Conservation (phyloP, 352 stramenopile genomes). For the Pythium angustatum region DNA sequence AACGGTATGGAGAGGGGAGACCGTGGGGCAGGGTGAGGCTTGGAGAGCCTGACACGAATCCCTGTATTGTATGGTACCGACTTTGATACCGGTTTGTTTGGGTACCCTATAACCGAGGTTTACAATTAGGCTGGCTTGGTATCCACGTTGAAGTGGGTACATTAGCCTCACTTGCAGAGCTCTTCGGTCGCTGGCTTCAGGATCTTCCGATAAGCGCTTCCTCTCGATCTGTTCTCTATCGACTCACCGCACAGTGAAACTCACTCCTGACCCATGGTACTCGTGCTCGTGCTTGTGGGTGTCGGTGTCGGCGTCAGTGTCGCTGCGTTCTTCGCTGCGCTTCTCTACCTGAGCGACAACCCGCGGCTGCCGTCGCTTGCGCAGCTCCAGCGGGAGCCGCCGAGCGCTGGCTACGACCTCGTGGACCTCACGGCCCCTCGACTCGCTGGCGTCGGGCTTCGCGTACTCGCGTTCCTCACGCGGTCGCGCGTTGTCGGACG, state of each 20-base stretch:
- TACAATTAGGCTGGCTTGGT: slow-evolving; percentile 4
- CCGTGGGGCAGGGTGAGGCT: background rate
- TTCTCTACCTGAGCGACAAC: slow-evolving; percentile 18
- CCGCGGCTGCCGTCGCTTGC: slow-evolving; percentile 5
- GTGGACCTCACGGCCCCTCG: slow-evolving; percentile 9
- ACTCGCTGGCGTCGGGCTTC: background rate
- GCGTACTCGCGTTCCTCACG: slow-evolving; percentile 13
- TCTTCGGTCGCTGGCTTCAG: too few species aligned
- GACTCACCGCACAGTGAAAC: too few species aligned
- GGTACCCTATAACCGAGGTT: background rate
- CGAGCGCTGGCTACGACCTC: slow-evolving; percentile 12
- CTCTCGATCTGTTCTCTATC: background rate
- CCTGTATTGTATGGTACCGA: slow-evolving; percentile 8
- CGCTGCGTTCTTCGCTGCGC: slow-evolving; percentile 1
- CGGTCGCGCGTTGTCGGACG: slow-evolving; percentile 7
- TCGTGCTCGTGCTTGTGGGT: background rate
- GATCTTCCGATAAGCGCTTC: too few species aligned
- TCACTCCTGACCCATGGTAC: too few species aligned
- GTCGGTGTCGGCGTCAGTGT: slow-evolving; percentile 2
- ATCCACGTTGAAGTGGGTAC: slow-evolving; percentile 4
- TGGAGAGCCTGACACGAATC: background rate
- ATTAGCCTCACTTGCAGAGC: slow-evolving; percentile 4
- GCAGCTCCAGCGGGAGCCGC: background rate
- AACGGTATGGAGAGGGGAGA: slow-evolving; percentile 19
- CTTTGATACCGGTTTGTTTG: slow-evolving; percentile 6